Evolutionary conservation across 2,329 filamentous ascomycete genomes (phyloP), one percentile per base, ranked within the genome.

Genomic region (Xylaria sp.): DNA sequence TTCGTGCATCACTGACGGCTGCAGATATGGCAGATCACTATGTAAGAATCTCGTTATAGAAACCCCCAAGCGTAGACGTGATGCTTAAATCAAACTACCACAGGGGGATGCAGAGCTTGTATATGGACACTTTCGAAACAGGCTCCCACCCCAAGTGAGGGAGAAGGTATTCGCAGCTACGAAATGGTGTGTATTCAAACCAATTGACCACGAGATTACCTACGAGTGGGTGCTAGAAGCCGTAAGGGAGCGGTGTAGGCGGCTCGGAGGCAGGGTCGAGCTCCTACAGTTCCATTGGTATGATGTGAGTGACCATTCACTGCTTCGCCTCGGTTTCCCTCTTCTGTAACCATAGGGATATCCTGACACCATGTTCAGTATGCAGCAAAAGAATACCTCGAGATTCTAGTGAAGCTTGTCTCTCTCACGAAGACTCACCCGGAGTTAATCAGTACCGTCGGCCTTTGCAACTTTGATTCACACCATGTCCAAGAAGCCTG

Each of bases 11-110:
- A 22, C 42, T 44, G 44, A 53, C 10, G 78, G 74, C 75, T 15
- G 69, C 75, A 25, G 77, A 79, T 56, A 79, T 80, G 78, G 78
- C 78, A 2, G 77, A 79, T 63, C 78, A 79, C 50, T 79, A 80
- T 57, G 76, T 77, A 64, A 62, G 76, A 45, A n/a, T 22, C 17
- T 17, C 13, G 29, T 31, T 22, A 25, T 4, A 10, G 4, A 33
- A 6, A 20, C 5, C 7, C 17, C 13, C 5, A 3, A 42, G 31
- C 3, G 10, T 17, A 38, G 36, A 17, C 29, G n/a, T n/a, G 33
- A 15, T 22, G 2, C 61, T 62, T 49, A 66, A 59, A 39, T 65
- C 17, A 17, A 10, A 29, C 22, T 53, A 3, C 11, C 25, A 15
- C 45, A 77, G 76, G 73, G 77, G 6, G 77, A 79, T 33, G 78